phyloP scores from a whole-genome alignment of 768 basidiomycete genomes.

The Lactarius akahatsu region DNA sequence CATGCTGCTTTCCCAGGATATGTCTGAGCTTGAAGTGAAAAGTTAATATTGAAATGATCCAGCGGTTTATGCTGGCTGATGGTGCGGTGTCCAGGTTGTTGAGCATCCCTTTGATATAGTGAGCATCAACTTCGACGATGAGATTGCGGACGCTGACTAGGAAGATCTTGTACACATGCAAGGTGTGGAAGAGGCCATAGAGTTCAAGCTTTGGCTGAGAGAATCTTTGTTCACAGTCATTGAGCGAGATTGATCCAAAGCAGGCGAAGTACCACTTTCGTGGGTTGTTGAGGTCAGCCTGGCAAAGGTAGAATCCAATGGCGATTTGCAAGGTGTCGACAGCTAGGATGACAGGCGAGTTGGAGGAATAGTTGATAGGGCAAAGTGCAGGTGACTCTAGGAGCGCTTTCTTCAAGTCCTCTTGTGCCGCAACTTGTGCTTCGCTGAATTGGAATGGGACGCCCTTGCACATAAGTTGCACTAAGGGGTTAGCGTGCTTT shows the following conservation, averaged over 20 bases:
- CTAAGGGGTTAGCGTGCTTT: constrained; percentile 29
- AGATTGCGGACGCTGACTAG: constrained; percentile 35
- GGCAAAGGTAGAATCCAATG: constrained; percentile 33
- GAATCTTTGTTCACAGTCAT: constrained; percentile 31
- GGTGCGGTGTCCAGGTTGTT: constrained; percentile 41
- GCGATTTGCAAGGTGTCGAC: too few relatives aligned
- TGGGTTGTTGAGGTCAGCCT: constrained; percentile 29
- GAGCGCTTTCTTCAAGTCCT: too few relatives aligned
- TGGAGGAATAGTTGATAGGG: too few relatives aligned
- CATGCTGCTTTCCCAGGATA: constrained; percentile 33
- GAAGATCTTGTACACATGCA: constrained; percentile 25
- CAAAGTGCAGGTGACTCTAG: too few relatives aligned
- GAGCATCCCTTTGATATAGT: constrained; percentile 43
- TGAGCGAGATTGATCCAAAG: constrained; percentile 44
- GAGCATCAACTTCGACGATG: constrained; percentile 38
- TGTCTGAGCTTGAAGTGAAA: constrained; percentile 41
- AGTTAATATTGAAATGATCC: constrained; percentile 42
- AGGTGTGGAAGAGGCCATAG: constrained; percentile 31
- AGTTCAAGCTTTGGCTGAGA: constrained; percentile 35
- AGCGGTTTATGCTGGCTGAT: constrained; percentile 40
- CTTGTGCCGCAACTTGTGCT: too few relatives aligned
- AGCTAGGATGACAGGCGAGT: too few relatives aligned
- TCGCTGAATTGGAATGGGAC: too few relatives aligned
- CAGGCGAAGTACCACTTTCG: constrained; percentile 32
- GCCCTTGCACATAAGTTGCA: constrained; percentile 28